Percentiles rank a stretch among this genome's conserved stretches.
Evolutionary conservation across 306 rosid genomes (phyloP).

Genomic region (Acacia crassicarpa): DNA sequence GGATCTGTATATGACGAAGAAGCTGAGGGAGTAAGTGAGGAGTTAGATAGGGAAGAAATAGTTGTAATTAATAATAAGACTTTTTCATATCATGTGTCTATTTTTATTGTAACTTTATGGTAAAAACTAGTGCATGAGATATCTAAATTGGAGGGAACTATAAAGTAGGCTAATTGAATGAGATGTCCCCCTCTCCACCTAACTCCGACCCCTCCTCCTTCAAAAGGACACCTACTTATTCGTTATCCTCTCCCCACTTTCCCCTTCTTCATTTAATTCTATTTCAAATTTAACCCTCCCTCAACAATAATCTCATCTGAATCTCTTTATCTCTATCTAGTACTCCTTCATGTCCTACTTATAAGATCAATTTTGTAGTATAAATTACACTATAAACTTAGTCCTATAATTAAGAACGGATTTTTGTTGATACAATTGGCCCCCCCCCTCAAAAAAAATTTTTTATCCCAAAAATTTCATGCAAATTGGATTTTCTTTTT

Average conservation of each 20-base stretch:
- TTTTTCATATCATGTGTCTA: not conserved
- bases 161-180: slow-evolving; percentile 78
- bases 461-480: no score
- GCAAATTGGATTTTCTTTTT: no score
- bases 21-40: no score
- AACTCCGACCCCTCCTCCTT: slow-evolving; percentile 43
- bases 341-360: no score
- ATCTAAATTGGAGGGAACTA: slow-evolving; percentile 31
- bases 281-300: not conserved
- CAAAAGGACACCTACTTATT: not conserved
- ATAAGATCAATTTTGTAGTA: no score
- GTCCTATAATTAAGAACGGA: no score
- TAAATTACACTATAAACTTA: no score
- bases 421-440: no score
- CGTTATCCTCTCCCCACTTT: not conserved
- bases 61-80: not conserved
- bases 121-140: not conserved
- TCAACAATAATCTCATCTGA: not conserved
- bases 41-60: not conserved
- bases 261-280: not conserved
- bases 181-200: slow-evolving; percentile 48
- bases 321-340: not conserved
- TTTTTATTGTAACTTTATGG: not conserved
- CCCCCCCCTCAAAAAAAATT: no score
- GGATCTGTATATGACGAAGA: no score